Conservation (phyloP, 2,329 filamentous ascomycete genomes). For the Colletotrichum sublineola region DNA sequence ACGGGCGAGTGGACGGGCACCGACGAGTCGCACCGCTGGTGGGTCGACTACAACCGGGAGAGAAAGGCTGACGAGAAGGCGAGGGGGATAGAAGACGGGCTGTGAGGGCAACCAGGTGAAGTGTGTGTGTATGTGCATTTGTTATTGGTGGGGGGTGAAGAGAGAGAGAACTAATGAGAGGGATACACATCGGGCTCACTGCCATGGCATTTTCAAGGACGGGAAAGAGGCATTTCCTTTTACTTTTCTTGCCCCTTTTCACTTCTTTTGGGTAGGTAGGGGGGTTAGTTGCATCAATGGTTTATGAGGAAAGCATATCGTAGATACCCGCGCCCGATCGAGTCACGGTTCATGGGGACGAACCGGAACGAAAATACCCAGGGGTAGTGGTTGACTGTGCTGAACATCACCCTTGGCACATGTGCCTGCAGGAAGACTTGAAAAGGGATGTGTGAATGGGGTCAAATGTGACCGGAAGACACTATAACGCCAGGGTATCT, state of each 20-base stretch:
- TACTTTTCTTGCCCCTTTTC: no score
- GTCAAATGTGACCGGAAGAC: background rate
- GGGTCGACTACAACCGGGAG: slow-evolving; percentile 63
- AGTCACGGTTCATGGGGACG: background rate
- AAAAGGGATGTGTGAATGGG: background rate
- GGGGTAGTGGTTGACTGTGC: slow-evolving; percentile 19
- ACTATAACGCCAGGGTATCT: slow-evolving; percentile 23
- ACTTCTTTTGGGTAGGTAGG: background rate
- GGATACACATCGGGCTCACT: background rate
- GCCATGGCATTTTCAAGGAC: background rate
- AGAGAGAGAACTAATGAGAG: no score
- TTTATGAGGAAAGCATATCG: background rate
- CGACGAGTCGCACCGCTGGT: slow-evolving; percentile 68
- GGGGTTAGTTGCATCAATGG: background rate
- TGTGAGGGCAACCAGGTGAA: slow-evolving; percentile 41
- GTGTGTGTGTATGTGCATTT: no score
- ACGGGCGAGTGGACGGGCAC: slow-evolving; percentile 58
- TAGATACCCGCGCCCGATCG: background rate
- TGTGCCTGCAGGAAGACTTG: background rate
- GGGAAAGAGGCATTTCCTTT: no score
- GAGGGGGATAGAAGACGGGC: slow-evolving; percentile 55
- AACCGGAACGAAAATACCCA: slow-evolving; percentile 23
- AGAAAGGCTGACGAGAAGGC: slow-evolving; percentile 58
- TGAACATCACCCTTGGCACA: background rate
- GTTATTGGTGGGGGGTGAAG: background rate